Conservation (phyloP, 768 basidiomycete species). For the Amanita pseudoporphyria region DNA sequence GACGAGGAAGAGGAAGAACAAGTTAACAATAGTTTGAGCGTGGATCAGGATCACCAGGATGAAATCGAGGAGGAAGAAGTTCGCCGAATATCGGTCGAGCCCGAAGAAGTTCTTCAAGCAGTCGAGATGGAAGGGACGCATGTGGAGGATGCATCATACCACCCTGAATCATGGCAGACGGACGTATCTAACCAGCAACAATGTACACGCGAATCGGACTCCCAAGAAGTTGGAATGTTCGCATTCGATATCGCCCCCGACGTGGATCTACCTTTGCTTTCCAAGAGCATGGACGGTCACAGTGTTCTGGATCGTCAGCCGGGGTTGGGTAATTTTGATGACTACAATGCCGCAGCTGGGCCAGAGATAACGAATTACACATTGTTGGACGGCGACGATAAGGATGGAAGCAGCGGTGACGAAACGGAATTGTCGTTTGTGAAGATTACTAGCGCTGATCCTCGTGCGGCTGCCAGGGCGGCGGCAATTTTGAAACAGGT, state of each 20-base stretch:
- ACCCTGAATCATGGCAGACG: not conserved
- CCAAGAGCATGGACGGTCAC: not conserved
- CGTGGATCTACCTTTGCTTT: not conserved
- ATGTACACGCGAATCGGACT: not conserved
- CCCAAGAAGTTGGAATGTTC: not conserved
- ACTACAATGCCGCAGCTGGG: not conserved
- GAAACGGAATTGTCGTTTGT: conserved; percentile 51
- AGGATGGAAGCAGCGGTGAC: conserved; percentile 20
- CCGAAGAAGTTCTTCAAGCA: conserved; percentile 8
- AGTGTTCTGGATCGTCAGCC: too few relatives aligned
- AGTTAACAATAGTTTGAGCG: not conserved
- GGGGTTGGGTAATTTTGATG: too few relatives aligned
- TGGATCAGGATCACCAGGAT: conserved; percentile 8
- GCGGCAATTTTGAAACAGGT: conserved; percentile 89
- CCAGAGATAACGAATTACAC: not conserved
- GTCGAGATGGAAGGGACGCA: conserved; percentile 3
- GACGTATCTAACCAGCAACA: not conserved
- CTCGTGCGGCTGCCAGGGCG: conserved; percentile 82
- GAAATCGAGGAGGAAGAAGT: conserved; percentile 20
- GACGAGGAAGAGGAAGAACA: conserved; percentile 10
- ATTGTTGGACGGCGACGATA: not conserved
- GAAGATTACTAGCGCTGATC: conserved; percentile 78
- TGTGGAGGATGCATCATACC: not conserved
- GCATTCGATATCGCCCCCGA: not conserved
- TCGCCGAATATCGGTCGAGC: conserved; percentile 17